Evolutionary conservation across 2,329 filamentous ascomycete species (phyloP).

Genomic region (Torrubiella hemipterigena): DNA sequence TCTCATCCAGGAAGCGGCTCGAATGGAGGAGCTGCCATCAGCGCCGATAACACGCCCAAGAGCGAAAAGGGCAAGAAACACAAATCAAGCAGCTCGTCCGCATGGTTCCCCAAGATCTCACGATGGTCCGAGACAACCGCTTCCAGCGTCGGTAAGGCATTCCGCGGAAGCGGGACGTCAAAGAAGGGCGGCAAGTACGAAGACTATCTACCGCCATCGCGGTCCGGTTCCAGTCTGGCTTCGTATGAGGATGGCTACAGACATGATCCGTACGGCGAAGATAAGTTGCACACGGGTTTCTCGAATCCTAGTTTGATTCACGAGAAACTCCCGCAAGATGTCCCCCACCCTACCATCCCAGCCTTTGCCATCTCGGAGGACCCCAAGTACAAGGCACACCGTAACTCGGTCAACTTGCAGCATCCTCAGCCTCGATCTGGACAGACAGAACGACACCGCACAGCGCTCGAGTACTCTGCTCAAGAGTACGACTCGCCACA

Average conservation of each 20-base stretch:
- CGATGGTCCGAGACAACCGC: slow-evolving; percentile 95
- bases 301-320: slow-evolving; percentile 36
- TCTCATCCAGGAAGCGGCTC: slow-evolving; percentile 36
- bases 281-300: slow-evolving; percentile 47
- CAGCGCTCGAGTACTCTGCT: slow-evolving; percentile 60
- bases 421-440: slow-evolving; percentile 69
- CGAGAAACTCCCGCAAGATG: slow-evolving; percentile 12
- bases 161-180: slow-evolving; percentile 51
- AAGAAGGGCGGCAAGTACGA: slow-evolving; percentile 49
- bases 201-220: slow-evolving; percentile 49
- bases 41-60: slow-evolving; percentile 66
- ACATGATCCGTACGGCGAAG: slow-evolving; percentile 44
- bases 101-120: slow-evolving; percentile 82
- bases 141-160: slow-evolving; percentile 71
- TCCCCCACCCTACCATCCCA: slow-evolving; percentile 1
- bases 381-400: slow-evolving; percentile 71
- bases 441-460: slow-evolving; percentile 62
- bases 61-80: slow-evolving; percentile 74
- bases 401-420: slow-evolving; percentile 68
- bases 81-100: slow-evolving; percentile 71
- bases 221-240: slow-evolving; percentile 64
- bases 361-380: slow-evolving; percentile 34
- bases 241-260: slow-evolving; percentile 51
- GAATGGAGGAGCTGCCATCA: slow-evolving; percentile 29
- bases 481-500: slow-evolving; percentile 51